Evolutionary conservation across 2,329 filamentous ascomycete species (phyloP).

Genomic region (Huntiella decipiens): DNA sequence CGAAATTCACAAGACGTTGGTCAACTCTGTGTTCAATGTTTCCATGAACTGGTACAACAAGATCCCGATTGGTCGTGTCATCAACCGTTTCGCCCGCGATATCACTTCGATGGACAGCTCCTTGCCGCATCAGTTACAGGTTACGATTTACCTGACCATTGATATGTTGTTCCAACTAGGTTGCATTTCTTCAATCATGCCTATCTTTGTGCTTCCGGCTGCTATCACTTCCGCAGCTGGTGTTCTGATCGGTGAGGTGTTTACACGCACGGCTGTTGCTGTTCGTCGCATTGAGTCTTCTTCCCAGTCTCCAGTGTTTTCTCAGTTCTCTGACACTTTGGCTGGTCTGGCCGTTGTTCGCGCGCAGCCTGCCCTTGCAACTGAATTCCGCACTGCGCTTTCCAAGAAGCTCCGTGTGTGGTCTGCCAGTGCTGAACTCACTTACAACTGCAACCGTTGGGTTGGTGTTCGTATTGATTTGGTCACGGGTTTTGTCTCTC

Average conservation of each 20-base stretch:
- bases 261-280: conserved; percentile 25
- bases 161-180: conserved; percentile 27
- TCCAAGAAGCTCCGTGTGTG: conserved; percentile 22
- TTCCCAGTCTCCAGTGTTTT: conserved; percentile 28
- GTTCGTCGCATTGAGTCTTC: conserved; percentile 27
- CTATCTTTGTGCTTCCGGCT: conserved; percentile 29
- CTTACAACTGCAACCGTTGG: conserved; percentile 29
- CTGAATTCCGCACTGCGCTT: conserved; percentile 23
- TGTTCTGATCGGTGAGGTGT: conserved; percentile 23
- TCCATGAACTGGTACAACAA: conserved; percentile 38
- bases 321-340: conserved; percentile 26
- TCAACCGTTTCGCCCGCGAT: conserved; percentile 37
- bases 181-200: conserved; percentile 31
- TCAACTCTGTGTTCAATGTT: conserved; percentile 31
- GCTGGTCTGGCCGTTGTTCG: conserved; percentile 25
- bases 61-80: conserved; percentile 31
- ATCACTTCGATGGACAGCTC: conserved; percentile 34
- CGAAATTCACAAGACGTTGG: conserved; percentile 31
- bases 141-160: conserved; percentile 23
- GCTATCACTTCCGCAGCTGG: conserved; percentile 26
- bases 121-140: conserved; percentile 26
- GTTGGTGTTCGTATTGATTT: conserved; percentile 27
- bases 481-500: conserved; percentile 24
- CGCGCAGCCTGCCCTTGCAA: conserved; percentile 23
- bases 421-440: conserved; percentile 22